Conservation (phyloP, 768 basidiomycete genomes). For the Lactarius vividus region DNA sequence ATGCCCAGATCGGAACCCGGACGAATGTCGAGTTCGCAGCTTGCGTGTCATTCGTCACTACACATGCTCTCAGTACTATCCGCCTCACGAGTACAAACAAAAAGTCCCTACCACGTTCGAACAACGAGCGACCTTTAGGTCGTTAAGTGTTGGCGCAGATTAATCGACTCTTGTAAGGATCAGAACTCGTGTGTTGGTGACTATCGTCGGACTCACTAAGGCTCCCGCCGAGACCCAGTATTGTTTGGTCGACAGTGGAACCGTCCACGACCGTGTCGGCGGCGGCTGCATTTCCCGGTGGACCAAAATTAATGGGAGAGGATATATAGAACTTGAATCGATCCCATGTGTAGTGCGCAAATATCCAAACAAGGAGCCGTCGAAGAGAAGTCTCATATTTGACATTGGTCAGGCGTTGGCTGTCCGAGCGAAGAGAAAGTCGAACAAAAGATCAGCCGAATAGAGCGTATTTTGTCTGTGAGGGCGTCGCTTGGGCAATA, state of each 20-base stretch:
- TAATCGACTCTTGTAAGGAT: conserved; percentile 56
- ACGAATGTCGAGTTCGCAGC: conserved; percentile 69
- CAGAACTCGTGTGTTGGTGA: neutral
- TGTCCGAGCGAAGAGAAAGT: conserved; percentile 37
- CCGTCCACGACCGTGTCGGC: conserved; percentile 67
- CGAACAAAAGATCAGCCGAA: neutral
- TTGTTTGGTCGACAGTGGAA: conserved; percentile 51
- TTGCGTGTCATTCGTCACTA: conserved; percentile 56
- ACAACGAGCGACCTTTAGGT: conserved; percentile 63
- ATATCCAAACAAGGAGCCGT: no score
- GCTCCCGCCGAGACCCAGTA: conserved; percentile 65
- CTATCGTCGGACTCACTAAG: conserved; percentile 46
- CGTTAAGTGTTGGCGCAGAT: conserved; percentile 56
- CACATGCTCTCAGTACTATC: neutral
- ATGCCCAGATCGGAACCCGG: conserved; percentile 67
- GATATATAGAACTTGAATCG: conserved; percentile 27
- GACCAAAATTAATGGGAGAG: conserved; percentile 52
- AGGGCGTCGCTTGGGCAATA: neutral
- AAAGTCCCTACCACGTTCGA: conserved; percentile 39
- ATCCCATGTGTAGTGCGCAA: no score
- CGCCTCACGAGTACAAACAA: neutral
- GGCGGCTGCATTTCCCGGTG: conserved; percentile 53
- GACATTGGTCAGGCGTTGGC: neutral
- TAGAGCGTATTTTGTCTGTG: neutral
- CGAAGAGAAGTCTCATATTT: no score